A percentile compares a stretch with the other conserved stretches of the same genome.
phyloP scores from a whole-genome alignment of 2,329 filamentous ascomycete species.

The Pseudocercospora eumusae region DNA sequence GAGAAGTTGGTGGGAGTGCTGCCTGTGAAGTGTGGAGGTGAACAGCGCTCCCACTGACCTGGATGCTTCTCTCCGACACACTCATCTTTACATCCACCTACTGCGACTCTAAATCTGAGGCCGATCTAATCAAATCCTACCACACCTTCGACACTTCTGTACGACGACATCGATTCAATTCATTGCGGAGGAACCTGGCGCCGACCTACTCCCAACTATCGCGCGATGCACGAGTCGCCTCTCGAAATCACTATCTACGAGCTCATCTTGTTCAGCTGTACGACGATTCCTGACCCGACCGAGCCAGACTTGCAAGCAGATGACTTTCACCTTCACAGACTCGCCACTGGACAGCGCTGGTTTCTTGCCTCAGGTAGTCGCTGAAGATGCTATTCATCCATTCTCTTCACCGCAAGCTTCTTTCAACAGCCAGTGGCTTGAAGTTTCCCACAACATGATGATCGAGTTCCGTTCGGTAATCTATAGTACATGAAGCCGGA shows the following conservation, averaged over 20 bases:
- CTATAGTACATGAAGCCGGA: too few species aligned
- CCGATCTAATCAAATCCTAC: too few species aligned
- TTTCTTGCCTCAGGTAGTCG: too few species aligned
- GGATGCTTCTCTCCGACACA: neutral
- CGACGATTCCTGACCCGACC: neutral
- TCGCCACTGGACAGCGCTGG: too few species aligned
- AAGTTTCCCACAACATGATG: too few species aligned
- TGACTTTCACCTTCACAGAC: slow-evolving; percentile 17
- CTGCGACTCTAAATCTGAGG: too few species aligned
- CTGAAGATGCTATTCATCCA: too few species aligned
- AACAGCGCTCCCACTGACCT: neutral
- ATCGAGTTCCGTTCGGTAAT: too few species aligned
- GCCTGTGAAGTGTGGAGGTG: neutral
- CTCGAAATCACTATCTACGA: neutral
- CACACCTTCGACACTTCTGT: neutral
- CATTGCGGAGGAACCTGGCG: neutral
- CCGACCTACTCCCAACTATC: neutral
- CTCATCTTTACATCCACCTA: neutral
- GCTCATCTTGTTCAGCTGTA: neutral
- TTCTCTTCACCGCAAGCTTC: too few species aligned
- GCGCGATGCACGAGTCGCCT: slow-evolving; percentile 5
- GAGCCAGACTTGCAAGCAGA: slow-evolving; percentile 27
- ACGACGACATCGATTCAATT: neutral
- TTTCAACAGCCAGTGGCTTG: neutral
- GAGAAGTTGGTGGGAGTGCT: neutral